Evolutionary conservation across 768 basidiomycete genomes (phyloP).

Genomic region (Cantharellus anzutake): DNA sequence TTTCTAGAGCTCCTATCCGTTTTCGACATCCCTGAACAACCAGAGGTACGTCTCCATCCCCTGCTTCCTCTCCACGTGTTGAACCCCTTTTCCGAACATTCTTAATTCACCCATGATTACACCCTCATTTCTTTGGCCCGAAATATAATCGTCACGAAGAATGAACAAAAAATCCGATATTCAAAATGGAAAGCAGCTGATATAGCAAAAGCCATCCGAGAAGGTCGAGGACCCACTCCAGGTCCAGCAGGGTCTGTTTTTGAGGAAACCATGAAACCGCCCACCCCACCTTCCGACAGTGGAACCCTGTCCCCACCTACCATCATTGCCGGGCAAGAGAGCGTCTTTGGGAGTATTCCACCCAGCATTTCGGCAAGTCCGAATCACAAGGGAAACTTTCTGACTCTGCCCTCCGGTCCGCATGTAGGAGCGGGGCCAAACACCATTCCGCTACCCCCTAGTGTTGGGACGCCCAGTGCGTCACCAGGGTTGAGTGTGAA

Average conservation of each 20-base stretch:
- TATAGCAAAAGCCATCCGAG: conserved; percentile 86
- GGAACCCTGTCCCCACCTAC: background rate
- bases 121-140: background rate
- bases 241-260: conserved; percentile 34
- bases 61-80: background rate
- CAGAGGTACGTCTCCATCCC: conserved; percentile 27
- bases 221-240: conserved; percentile 65
- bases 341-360: background rate
- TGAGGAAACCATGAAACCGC: background rate
- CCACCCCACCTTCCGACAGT: background rate
- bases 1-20: conserved; percentile 78
- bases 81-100: conserved; percentile 1
- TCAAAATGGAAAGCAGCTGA: conserved; percentile 97
- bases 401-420: background rate
- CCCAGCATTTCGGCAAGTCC: background rate
- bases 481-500: background rate
- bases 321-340: background rate
- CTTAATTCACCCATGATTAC: background rate
- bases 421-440: background rate
- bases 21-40: conserved; percentile 41
- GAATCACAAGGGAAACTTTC: background rate
- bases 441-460: background rate
- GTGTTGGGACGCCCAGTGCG: background rate
- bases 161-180: conserved; percentile 77
- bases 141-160: conserved; percentile 23